Base-by-base conservation (phyloP, 352 stramenopile genomes). In the Phytophthora foliorum region DNA sequence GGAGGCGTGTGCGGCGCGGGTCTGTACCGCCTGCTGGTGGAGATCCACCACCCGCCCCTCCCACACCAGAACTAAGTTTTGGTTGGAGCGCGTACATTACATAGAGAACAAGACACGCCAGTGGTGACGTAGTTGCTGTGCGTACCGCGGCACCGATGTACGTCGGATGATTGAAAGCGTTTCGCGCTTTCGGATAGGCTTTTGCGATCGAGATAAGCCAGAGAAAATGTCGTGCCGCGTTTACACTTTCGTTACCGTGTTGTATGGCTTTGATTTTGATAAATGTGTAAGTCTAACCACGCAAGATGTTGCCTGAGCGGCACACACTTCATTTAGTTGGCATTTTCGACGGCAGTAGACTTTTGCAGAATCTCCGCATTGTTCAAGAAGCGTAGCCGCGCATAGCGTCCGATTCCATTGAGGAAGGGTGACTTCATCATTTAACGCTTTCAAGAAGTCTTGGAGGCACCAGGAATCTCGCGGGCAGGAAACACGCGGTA, bases 21-120 rank as follows among this genome's bases (percentile, higher is more conserved):
- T 50, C 46, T 66, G 48, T 83, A 83, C 64, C 65, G 61, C 49
- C 5, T 64, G 0, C 13, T 78, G 11, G 69, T 84, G 34, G 57
- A 75, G 60, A 76, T 75, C 32, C 72, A 84, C 63, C 74, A 84
- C 69, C 69, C 74, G 5, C 53, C 16, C 22, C 53, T 60, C 39
- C 53, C 38, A 25, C 53, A 60, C 38, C 53, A 60, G 53, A 19
- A 60, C 16, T 60, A 60, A 60, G 53, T 22, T 16, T 36, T 6
- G 3, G n/a, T n/a, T 39, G 48, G 32, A 56, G 22, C 24, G 31
- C 45, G 31, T 48, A 63, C 41, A 55, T 19, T 57, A 57, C 57
- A 57, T 66, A 66, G 48, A 58, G 48, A 48, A 31, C 19, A 63
- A 6, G 25, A 52, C 58, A 66, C 46, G 48, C 13, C 16, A 39